Conservation (phyloP, 768 basidiomycete genomes). For the Termitomyces sp. region DNA sequence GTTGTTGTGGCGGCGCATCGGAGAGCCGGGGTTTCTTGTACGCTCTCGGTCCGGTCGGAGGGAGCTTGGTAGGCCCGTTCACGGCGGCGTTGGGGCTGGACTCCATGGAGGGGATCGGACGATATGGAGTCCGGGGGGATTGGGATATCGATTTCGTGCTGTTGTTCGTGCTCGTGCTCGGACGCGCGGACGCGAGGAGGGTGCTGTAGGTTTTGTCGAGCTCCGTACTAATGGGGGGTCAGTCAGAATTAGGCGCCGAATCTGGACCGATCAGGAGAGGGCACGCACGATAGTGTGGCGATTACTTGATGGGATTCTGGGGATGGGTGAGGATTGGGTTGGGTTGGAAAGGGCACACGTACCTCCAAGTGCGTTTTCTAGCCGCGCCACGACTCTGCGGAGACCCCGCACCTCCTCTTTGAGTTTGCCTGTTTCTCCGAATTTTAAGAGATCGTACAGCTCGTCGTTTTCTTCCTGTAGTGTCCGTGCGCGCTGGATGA, state of each 20-base stretch:
- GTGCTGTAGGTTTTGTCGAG: slow-evolving; percentile 71
- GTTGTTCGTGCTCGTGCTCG: slow-evolving; percentile 27
- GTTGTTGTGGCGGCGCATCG: slow-evolving; percentile 28
- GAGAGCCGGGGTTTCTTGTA: slow-evolving; percentile 76
- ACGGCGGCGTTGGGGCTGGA: slow-evolving; percentile 15
- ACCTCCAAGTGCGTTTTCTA: slow-evolving; percentile 80
- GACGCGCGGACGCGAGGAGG: slow-evolving; percentile 41
- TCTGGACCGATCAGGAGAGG: slow-evolving; percentile 8
- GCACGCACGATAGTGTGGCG: slow-evolving; percentile 61
- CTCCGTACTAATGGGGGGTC: slow-evolving; percentile 39
- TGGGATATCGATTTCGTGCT: slow-evolving; percentile 33
- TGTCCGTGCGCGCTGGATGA: slow-evolving; percentile 65
- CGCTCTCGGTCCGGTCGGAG: slow-evolving; percentile 76
- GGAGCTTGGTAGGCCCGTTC: slow-evolving; percentile 38
- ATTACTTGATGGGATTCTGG: slow-evolving; percentile 78
- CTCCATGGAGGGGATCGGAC: slow-evolving; percentile 19
- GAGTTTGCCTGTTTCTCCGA: slow-evolving; percentile 71
- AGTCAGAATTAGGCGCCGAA: slow-evolving; percentile 8
- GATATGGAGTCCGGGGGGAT: slow-evolving; percentile 43
- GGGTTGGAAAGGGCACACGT: not conserved
- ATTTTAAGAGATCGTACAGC: slow-evolving; percentile 67
- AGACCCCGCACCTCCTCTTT: slow-evolving; percentile 78
- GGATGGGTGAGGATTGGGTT: not conserved
- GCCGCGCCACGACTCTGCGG: slow-evolving; percentile 56
- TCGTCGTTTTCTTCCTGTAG: slow-evolving; percentile 89